Percentiles rank a stretch among this genome's conserved stretches.
phyloP scores from a whole-genome alignment of 2,329 filamentous ascomycete genomes.

The Talaromyces sp. region DNA sequence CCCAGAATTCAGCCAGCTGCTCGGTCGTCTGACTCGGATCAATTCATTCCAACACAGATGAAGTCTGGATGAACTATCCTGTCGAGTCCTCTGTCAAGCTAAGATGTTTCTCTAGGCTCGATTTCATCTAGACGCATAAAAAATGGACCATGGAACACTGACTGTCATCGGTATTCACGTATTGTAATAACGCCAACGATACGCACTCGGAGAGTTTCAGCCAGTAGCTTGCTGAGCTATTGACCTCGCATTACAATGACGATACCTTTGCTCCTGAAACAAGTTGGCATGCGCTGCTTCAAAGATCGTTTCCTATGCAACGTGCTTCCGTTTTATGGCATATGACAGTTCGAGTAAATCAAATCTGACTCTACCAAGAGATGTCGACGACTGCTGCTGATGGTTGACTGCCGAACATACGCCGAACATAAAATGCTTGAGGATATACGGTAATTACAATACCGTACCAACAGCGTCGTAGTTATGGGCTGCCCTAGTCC shows the following conservation, averaged over 20 bases:
- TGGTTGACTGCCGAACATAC: neutral
- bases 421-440: neutral
- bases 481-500: constrained; percentile 1
- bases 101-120: neutral
- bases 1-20: neutral
- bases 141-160: neutral
- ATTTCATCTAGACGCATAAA: neutral
- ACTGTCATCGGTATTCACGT: neutral
- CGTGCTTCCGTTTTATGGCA: neutral
- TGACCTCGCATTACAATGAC: neutral
- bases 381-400: neutral
- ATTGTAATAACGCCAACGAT: neutral
- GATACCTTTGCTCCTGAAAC: neutral
- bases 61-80: neutral
- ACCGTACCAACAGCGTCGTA: neutral
- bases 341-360: neutral
- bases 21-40: neutral
- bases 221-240: neutral
- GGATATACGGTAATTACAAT: constrained; percentile 1
- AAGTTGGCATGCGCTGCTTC: neutral
- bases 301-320: neutral
- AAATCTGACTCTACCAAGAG: neutral
- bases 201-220: constrained; percentile 5
- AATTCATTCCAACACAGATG: neutral
- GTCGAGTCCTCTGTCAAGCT: neutral